These are phyloP conservation scores for Echinosophora koreensis DNA, from an alignment of 306 rosid species.

Conservation along the genomic window DNA sequence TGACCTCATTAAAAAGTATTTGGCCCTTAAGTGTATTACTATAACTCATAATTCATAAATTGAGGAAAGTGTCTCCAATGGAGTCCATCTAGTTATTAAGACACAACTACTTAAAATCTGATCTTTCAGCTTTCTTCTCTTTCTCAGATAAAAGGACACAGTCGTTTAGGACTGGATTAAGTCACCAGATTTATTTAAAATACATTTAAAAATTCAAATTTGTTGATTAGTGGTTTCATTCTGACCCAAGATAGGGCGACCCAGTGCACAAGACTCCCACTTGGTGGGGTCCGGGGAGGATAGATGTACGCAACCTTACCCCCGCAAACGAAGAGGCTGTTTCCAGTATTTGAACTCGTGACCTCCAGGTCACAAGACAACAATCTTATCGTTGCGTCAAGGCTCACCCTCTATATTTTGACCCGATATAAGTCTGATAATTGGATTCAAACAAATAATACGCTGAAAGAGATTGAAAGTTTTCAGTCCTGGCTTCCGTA, in stretches of 20 bases:
- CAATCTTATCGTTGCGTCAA: too few relatives aligned
- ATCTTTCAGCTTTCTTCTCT: slow-evolving; percentile 28
- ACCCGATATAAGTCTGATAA: not conserved
- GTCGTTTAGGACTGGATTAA: not conserved
- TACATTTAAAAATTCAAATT: too few relatives aligned
- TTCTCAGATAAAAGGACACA: slow-evolving; percentile 2
- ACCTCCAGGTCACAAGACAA: too few relatives aligned
- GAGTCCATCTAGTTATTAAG: not conserved
- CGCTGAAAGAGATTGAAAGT: not conserved
- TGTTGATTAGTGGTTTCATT: too few relatives aligned
- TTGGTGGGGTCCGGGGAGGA: too few relatives aligned
- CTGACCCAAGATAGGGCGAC: too few relatives aligned
- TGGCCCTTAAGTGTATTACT: not conserved
- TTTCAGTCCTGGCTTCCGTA: not conserved
- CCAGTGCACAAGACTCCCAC: too few relatives aligned
- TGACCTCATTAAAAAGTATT: not conserved
- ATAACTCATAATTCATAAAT: slow-evolving; percentile 12
- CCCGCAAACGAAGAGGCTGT: too few relatives aligned
- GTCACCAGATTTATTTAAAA: too few relatives aligned
- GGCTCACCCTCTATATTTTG: not conserved
- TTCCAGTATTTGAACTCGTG: too few relatives aligned
- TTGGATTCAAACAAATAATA: not conserved
- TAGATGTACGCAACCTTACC: too few relatives aligned
- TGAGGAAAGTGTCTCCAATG: not conserved
- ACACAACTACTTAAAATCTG: not conserved